phyloP scores from a whole-genome alignment of 352 stramenopile species.

The Phytophthora parvispora region DNA sequence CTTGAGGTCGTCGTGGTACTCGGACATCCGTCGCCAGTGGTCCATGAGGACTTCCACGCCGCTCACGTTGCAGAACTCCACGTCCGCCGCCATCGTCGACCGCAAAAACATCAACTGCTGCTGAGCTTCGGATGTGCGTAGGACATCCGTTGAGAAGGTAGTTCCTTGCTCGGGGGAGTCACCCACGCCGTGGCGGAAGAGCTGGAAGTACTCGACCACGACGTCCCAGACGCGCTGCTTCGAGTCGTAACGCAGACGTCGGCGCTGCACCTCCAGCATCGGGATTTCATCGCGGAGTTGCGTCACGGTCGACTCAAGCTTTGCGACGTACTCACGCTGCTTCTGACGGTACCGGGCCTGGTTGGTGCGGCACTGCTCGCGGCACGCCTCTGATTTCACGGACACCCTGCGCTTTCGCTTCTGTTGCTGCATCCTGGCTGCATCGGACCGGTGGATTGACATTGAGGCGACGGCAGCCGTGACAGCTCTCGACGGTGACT shows the following conservation, averaged over 20 bases:
- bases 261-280: conserved; percentile 36
- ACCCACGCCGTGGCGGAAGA: conserved; percentile 37
- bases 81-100: conserved; percentile 43
- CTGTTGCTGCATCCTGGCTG: conserved; percentile 7
- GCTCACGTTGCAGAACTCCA: conserved; percentile 39
- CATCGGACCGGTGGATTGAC: conserved; percentile 12
- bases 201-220: conserved; percentile 47
- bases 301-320: conserved; percentile 42
- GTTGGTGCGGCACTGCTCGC: conserved; percentile 67
- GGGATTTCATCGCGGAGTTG: conserved; percentile 50
- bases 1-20: conserved; percentile 44
- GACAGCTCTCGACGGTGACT: conserved; percentile 24
- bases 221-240: conserved; percentile 37
- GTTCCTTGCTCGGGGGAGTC: conserved; percentile 19
- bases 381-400: conserved; percentile 54
- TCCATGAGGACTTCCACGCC: conserved; percentile 39
- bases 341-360: conserved; percentile 69
- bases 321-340: conserved; percentile 43
- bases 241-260: conserved; percentile 35
- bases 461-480: conserved; percentile 23
- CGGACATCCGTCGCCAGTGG: conserved; percentile 50
- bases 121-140: conserved; percentile 30
- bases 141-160: conserved; percentile 14
- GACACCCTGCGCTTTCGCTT: conserved; percentile 45
- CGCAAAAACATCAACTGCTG: conserved; percentile 56